Evolutionary conservation across 2,329 filamentous ascomycete genomes (phyloP), one percentile per base, ranked within the genome.

Genomic region (Trichoderma cornu-damae): DNA sequence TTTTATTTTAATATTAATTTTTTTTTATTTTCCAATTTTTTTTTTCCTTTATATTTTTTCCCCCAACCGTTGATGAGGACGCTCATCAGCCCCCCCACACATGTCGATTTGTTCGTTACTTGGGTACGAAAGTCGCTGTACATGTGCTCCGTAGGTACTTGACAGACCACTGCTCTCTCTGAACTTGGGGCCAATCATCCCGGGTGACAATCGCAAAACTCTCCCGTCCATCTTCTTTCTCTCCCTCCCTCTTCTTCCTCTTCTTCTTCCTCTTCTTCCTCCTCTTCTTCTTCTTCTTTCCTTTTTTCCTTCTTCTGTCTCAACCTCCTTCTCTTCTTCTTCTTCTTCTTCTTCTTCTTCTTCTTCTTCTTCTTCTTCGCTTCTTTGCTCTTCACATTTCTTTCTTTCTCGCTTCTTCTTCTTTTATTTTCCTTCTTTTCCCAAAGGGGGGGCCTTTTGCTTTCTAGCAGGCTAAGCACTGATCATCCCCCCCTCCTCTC

Each of bases 241-340:
- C 60, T 35, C 59, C 48, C 35, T 52, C 49, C 53, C 32, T 58
- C 61, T 58, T 40, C 22, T 30, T 43, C 57, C 61, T 61, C 50
- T 55, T 49, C 52, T 48, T 59, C 53, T 56, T 48, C 58, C 51
- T 58, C 37, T 51, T 61, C 59, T 55, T 43, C 42, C 43, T 59
- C 60, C n/a, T n/a, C n/a, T n/a, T n/a, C n/a, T n/a, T n/a, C n/a
- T n/a, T n/a, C n/a, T n/a, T n/a, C n/a, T 57, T 49, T 59, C 53
- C 52, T 59, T 52, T 59, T 52, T 34, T 44, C 59, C 50, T 59
- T 44, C 37, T 46, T 34, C 16, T 57, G 20, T 7, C 28, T 6
- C 28, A 30, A 6, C 28, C 61, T 38, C 16, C 32, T 47, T 40
- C 8, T 24, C 22, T 43, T 40, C 18, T 26, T 48, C 44, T 11